These are phyloP conservation scores for Vigna hirtella DNA, from an alignment of 306 rosid genomes.

Conservation along the genomic window DNA sequence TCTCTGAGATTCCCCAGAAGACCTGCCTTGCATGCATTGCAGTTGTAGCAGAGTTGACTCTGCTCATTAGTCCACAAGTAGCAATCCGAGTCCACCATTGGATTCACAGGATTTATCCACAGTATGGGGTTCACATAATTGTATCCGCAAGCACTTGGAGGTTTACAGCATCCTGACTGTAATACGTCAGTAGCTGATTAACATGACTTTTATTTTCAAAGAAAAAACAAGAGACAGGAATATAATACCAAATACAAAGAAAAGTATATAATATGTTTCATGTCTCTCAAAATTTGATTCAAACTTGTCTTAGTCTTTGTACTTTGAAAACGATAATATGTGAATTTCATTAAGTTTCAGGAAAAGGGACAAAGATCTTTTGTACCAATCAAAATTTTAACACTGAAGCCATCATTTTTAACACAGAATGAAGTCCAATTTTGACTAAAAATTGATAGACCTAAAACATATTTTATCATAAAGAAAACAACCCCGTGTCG, in stretches of 20 bases:
- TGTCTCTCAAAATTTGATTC: neutral
- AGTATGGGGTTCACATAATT: constrained; percentile 72
- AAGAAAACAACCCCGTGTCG: neutral
- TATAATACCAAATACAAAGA: neutral
- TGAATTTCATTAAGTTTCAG: too few species aligned
- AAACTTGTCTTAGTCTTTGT: too few species aligned
- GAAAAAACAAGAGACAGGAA: neutral
- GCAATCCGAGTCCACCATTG: constrained; percentile 81
- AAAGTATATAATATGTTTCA: neutral
- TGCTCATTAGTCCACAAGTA: constrained; percentile 87
- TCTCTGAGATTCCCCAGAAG: constrained; percentile 78
- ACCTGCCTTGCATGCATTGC: constrained; percentile 94
- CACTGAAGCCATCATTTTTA: too few species aligned
- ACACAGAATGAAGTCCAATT: too few species aligned
- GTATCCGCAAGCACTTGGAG: constrained; percentile 81
- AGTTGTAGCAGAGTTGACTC: constrained; percentile 78
- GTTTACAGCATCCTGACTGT: constrained; percentile 97
- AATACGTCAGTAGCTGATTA: neutral
- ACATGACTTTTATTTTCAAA: neutral
- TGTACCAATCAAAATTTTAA: too few species aligned
- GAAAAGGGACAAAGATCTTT: too few species aligned
- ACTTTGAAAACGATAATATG: too few species aligned
- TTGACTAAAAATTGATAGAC: neutral
- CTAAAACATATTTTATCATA: neutral
- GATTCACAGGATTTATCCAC: constrained; percentile 79